Evolutionary conservation across 2,329 filamentous ascomycete species (phyloP).

Genomic region (Escovopsis sp.): DNA sequence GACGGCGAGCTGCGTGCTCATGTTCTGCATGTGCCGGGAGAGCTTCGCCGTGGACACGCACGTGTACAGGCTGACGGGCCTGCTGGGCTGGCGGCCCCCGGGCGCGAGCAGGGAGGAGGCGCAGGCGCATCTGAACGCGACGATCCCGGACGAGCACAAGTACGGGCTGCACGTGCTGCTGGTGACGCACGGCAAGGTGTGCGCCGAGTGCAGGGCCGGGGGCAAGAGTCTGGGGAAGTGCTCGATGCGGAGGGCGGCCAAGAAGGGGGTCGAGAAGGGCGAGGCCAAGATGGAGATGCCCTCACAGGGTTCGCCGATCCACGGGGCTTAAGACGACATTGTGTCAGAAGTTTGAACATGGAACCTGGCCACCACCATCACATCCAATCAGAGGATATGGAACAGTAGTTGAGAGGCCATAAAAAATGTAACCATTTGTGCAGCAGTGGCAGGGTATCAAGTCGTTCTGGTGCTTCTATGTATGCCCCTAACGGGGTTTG

Average conservation of each 20-base stretch:
- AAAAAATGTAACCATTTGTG: too few species aligned
- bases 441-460: too few species aligned
- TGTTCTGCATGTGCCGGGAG: constrained; percentile 33
- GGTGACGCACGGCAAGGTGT: constrained; percentile 31
- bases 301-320: background rate
- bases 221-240: constrained; percentile 25
- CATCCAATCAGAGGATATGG: background rate
- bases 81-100: constrained; percentile 33
- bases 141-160: constrained; percentile 32
- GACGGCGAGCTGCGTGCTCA: constrained; percentile 36
- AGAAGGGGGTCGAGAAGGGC: constrained; percentile 11
- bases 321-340: too few species aligned
- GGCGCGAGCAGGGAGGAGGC: constrained; percentile 28
- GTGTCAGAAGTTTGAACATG: too few species aligned
- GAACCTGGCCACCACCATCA: too few species aligned
- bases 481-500: background rate
- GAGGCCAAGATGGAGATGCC: constrained; percentile 5
- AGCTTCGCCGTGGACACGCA: constrained; percentile 41
- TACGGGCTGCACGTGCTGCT: constrained; percentile 35
- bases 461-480: background rate
- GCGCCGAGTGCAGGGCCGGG: constrained; percentile 30
- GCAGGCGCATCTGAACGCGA: constrained; percentile 34
- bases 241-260: constrained; percentile 25
- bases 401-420: too few species aligned
- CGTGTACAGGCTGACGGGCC: constrained; percentile 32